Conservation (phyloP, 2,329 filamentous ascomycete species). For the Tolypocladium amazonense region DNA sequence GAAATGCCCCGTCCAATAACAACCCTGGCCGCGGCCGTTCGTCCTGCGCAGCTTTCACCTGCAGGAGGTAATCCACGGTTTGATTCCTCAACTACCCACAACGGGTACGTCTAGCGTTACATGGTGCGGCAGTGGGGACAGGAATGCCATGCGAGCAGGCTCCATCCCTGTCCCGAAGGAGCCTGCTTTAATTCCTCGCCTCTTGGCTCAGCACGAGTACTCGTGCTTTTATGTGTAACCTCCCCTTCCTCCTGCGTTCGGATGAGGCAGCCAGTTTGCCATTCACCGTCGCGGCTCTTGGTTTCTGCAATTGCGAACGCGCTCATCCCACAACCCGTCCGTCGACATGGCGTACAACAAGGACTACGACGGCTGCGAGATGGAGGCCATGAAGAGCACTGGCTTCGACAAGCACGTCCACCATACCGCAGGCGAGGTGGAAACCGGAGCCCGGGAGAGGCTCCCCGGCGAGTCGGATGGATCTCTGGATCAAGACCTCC, state of each 20-base stretch:
- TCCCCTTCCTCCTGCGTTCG: neutral
- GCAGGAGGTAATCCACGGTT: neutral
- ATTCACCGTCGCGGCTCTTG: neutral
- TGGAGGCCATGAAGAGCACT: neutral
- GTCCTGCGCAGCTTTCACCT: neutral
- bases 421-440: neutral
- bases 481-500: slow-evolving; percentile 4
- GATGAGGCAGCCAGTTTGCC: neutral
- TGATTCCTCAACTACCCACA: neutral
- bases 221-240: neutral
- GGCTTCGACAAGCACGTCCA: neutral
- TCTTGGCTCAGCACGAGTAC: neutral
- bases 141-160: neutral
- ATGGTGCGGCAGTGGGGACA: neutral
- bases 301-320: neutral
- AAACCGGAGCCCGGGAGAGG: neutral
- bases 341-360: neutral
- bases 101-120: neutral
- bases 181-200: neutral
- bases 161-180: neutral
- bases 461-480: neutral
- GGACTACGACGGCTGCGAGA: neutral
- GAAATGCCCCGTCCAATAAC: neutral
- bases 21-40: neutral
- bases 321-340: neutral